These are phyloP conservation scores for Vairimorpha ceranae DNA, from an alignment of 371 early-diverging fungal genomes.

Conservation along the genomic window DNA sequence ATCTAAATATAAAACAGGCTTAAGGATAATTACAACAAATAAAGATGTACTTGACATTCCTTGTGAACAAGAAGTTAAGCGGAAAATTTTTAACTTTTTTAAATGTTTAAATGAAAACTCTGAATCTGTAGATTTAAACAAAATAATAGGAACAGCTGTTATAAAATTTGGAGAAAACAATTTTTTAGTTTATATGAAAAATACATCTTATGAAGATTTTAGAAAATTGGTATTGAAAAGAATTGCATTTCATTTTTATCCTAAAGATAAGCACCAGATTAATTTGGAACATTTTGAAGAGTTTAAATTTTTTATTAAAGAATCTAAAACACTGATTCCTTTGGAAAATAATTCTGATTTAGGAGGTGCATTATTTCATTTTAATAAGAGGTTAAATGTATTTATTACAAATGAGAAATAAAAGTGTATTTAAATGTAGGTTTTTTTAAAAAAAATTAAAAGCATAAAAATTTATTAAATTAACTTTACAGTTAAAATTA, in stretches of 20 bases:
- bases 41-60: constrained; percentile 22
- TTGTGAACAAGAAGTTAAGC: constrained; percentile 24
- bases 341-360: constrained; percentile 36
- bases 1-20: constrained; percentile 25
- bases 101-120: constrained; percentile 17
- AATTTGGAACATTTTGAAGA: constrained; percentile 32
- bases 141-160: constrained; percentile 29
- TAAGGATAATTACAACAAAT: constrained; percentile 5
- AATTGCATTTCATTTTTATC: constrained; percentile 31
- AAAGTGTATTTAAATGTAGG: too few species aligned
- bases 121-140: constrained; percentile 2
- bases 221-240: constrained; percentile 21
- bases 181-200: constrained; percentile 22
- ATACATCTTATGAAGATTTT: constrained; percentile 15
- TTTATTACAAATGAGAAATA: constrained; percentile 12
- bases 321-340: constrained; percentile 8
- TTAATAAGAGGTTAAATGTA: constrained; percentile 24
- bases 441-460: too few species aligned
- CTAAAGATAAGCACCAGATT: constrained; percentile 14
- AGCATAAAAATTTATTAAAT: not conserved
- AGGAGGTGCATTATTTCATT: constrained; percentile 26
- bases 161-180: constrained; percentile 24
- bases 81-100: constrained; percentile 28
- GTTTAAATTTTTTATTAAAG: constrained; percentile 29
- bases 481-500: not conserved